phyloP scores from a whole-genome alignment of 345 rosid genomes.

The Gossypioides kirkii region DNA sequence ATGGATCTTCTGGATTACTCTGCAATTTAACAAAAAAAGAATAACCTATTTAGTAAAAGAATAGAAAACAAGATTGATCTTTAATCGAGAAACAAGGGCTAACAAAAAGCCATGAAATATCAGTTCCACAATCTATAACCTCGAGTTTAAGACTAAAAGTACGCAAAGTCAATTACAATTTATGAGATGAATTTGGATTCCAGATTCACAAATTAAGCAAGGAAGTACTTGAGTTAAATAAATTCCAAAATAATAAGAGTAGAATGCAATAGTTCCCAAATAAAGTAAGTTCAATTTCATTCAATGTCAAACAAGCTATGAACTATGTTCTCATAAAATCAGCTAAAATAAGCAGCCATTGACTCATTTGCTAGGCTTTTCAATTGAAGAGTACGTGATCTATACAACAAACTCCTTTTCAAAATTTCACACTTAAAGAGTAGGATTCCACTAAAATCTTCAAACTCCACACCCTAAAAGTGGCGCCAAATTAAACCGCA shows the following conservation, averaged over 20 bases:
- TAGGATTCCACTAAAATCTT: not conserved
- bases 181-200: not conserved
- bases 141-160: not conserved
- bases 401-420: not conserved
- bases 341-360: not conserved
- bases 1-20: constrained; percentile 34
- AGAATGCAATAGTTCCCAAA: not conserved
- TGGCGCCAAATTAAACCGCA: not conserved
- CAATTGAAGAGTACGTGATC: not conserved
- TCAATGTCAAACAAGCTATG: not conserved
- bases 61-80: not conserved
- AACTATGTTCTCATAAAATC: not conserved
- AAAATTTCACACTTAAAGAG: not conserved
- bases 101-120: not conserved
- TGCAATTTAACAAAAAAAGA: constrained; percentile 16
- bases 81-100: not conserved
- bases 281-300: not conserved
- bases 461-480: constrained; percentile 6
- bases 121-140: not conserved
- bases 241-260: not conserved
- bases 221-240: not conserved
- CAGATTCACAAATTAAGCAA: not conserved
- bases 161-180: not conserved
- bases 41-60: not conserved
- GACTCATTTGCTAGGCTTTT: not conserved